Percentiles rank a stretch among this genome's conserved stretches.
phyloP scores from a whole-genome alignment of 805 yeast genomes.

The Cyberlindnera subsufficiens region DNA sequence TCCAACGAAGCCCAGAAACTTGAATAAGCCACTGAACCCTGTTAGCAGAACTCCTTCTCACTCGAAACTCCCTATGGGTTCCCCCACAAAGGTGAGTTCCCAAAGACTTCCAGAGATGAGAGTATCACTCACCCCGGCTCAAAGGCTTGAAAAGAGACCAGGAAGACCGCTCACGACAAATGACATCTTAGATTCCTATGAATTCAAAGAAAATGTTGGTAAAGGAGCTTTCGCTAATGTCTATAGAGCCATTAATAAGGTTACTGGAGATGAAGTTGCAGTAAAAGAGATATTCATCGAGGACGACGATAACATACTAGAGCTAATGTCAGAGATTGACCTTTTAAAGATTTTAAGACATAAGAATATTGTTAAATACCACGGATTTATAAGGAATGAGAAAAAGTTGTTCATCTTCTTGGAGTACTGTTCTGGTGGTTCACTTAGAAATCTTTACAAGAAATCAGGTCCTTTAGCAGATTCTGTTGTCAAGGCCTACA shows the following conservation, averaged over 20 bases:
- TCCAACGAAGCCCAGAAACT: conserved; percentile 16
- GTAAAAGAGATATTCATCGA: conserved; percentile 70
- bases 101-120: conserved; percentile 7
- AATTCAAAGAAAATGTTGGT: conserved; percentile 63
- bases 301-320: conserved; percentile 66
- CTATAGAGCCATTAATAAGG: conserved; percentile 63
- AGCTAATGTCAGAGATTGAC: conserved; percentile 56
- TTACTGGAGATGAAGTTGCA: conserved; percentile 67
- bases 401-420: conserved; percentile 68
- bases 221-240: conserved; percentile 91
- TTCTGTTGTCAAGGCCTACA: conserved; percentile 51
- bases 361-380: conserved; percentile 84
- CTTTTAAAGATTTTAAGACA: conserved; percentile 76
- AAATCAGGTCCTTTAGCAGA: conserved; percentile 48
- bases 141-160: conserved; percentile 38
- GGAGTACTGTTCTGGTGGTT: conserved; percentile 66
- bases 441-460: conserved; percentile 41
- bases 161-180: conserved; percentile 23
- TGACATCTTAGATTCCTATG: conserved; percentile 33
- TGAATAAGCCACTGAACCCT: conserved; percentile 11
- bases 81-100: conserved; percentile 13
- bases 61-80: conserved; percentile 4
- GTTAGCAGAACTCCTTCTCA: conserved; percentile 7
- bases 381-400: conserved; percentile 78
- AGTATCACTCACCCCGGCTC: conserved; percentile 42